Conservation (phyloP, 2,329 filamentous ascomycete species). For the Nakataea oryzae region DNA sequence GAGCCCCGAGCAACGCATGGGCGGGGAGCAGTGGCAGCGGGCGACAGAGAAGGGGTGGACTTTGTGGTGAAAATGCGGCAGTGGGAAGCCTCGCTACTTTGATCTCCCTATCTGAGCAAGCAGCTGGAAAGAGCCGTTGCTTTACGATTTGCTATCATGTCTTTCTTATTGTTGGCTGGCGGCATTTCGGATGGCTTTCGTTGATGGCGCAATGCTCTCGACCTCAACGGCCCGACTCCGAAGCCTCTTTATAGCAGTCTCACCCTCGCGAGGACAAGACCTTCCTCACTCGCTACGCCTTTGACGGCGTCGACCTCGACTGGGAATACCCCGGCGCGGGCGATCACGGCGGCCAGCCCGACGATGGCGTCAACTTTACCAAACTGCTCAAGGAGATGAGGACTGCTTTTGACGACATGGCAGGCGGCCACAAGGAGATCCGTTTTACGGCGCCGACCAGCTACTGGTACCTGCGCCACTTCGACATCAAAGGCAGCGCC, state of each 20-base stretch:
- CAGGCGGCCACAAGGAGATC: conserved; percentile 6
- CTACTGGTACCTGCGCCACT: conserved; percentile 17
- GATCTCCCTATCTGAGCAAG: too few relatives aligned
- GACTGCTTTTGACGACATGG: background rate
- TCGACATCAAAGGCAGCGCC: conserved; percentile 13
- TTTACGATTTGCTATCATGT: too few relatives aligned
- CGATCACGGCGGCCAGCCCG: conserved; percentile 12
- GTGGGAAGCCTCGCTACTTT: too few relatives aligned
- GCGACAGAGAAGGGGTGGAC: too few relatives aligned
- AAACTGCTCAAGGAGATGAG: conserved; percentile 4
- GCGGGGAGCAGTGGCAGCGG: too few relatives aligned
- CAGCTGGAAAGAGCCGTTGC: too few relatives aligned
- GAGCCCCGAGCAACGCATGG: too few relatives aligned
- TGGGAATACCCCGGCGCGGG: conserved; percentile 14
- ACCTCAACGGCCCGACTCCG: too few relatives aligned
- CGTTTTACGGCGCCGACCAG: conserved; percentile 11
- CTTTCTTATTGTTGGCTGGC: too few relatives aligned
- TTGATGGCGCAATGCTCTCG: too few relatives aligned
- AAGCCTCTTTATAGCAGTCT: conserved; percentile 8
- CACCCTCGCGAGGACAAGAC: conserved; percentile 5
- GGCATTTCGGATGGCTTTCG: too few relatives aligned
- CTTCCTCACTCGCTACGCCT: conserved; percentile 12
- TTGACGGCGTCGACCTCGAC: conserved; percentile 15
- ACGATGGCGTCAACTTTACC: conserved; percentile 13
- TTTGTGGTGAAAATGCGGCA: too few relatives aligned